These are phyloP conservation scores for Metarhizium brunneum DNA, from an alignment of 2,329 filamentous ascomycete genomes.

Conservation along the genomic window DNA sequence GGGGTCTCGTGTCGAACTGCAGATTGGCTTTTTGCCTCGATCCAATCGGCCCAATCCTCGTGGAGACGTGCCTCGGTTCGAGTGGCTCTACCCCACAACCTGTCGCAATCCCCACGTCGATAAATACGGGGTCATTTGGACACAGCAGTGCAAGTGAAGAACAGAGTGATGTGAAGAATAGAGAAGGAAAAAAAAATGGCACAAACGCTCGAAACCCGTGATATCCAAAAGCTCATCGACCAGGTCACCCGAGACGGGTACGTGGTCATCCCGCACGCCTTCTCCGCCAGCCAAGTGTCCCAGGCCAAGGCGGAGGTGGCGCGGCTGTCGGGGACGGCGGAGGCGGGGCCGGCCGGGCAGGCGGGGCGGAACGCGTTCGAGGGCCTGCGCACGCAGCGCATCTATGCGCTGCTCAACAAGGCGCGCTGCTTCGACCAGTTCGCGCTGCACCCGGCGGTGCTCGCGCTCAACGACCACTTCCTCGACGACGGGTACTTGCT, in stretches of 20 bases:
- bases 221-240: constrained; percentile 7
- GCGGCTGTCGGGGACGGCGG: constrained; percentile 12
- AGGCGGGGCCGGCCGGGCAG: constrained; percentile 16
- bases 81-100: background rate
- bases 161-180: too few relatives aligned
- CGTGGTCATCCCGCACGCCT: constrained; percentile 23
- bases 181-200: background rate
- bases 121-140: too few relatives aligned
- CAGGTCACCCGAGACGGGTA: constrained; percentile 20
- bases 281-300: constrained; percentile 20
- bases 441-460: constrained; percentile 20
- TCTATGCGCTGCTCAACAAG: constrained; percentile 29
- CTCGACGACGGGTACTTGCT: constrained; percentile 27
- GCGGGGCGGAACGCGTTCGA: constrained; percentile 27
- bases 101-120: too few relatives aligned
- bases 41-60: background rate
- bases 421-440: constrained; percentile 28
- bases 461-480: constrained; percentile 29
- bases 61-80: background rate
- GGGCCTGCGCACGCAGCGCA: constrained; percentile 25
- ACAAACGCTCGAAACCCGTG: background rate
- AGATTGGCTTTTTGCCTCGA: too few relatives aligned
- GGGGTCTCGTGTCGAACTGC: too few relatives aligned
- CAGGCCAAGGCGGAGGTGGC: constrained; percentile 12
- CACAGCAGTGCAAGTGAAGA: too few relatives aligned